Conservation (phyloP, 257 asterid genomes). For the Coffea eugenioides region DNA sequence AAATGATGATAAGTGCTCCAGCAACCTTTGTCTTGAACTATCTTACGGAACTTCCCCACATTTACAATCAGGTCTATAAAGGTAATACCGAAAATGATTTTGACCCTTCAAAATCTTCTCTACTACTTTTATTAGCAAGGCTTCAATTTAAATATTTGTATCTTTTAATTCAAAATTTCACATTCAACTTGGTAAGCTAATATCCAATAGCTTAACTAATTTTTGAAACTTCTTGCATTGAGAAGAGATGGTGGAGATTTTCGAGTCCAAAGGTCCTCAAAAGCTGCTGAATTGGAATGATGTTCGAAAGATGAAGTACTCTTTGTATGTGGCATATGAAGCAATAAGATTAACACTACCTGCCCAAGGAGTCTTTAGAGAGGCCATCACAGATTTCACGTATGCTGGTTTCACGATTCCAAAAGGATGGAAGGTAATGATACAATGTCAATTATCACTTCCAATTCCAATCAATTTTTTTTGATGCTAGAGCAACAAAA, state of each 20-base stretch:
- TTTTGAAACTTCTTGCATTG: neutral
- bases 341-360: slow-evolving; percentile 6
- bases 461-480: no score
- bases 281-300: slow-evolving; percentile 35
- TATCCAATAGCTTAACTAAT: neutral
- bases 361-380: neutral
- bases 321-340: slow-evolving; percentile 21
- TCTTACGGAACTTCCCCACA: slow-evolving; percentile 58
- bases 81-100: slow-evolving; percentile 26
- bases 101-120: neutral
- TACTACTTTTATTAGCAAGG: neutral
- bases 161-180: neutral
- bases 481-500: no score
- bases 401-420: slow-evolving; percentile 26
- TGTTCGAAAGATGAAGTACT: slow-evolving; percentile 30
- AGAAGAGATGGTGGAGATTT: slow-evolving; percentile 23
- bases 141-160: neutral
- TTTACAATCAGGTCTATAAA: slow-evolving; percentile 37
- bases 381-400: neutral
- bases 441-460: no score
- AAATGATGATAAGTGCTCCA: slow-evolving; percentile 52
- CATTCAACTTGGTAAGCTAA: neutral
- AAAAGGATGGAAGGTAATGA: slow-evolving; percentile 6
- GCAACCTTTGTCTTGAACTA: slow-evolving; percentile 41
- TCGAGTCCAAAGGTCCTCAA: slow-evolving; percentile 10